phyloP scores from a whole-genome alignment of 768 basidiomycete species.

The Candolleomyces aberdarensis region DNA sequence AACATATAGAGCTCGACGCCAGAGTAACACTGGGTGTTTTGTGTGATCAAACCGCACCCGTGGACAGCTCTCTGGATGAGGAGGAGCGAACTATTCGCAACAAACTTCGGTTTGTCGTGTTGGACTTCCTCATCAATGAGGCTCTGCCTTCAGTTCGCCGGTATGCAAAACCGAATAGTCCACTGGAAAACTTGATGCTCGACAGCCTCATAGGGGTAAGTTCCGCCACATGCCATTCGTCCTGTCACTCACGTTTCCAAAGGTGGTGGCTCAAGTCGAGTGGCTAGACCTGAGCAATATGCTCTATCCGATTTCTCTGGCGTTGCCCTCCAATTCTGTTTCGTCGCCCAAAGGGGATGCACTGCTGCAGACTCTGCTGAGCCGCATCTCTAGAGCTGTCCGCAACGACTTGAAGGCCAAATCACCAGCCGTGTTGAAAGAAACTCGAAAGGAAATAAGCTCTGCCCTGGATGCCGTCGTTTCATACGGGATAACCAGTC shows the following conservation, averaged over 20 bases:
- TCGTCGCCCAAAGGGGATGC: neutral
- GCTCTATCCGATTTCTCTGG: neutral
- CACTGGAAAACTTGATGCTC: slow-evolving; percentile 46
- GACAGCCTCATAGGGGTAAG: slow-evolving; percentile 47
- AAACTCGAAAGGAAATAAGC: slow-evolving; percentile 34
- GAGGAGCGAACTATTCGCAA: slow-evolving; percentile 58
- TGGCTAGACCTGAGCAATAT: slow-evolving; percentile 41
- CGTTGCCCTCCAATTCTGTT: neutral
- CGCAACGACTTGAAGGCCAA: neutral
- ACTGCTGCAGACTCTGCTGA: neutral
- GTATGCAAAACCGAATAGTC: slow-evolving; percentile 40
- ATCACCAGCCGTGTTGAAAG: neutral
- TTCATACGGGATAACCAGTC: slow-evolving; percentile 29
- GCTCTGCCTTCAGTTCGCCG: slow-evolving; percentile 45
- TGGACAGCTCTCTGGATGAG: slow-evolving; percentile 50
- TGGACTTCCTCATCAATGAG: slow-evolving; percentile 55
- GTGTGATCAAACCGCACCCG: slow-evolving; percentile 61
- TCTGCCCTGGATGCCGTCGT: slow-evolving; percentile 31
- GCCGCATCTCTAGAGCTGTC: neutral
- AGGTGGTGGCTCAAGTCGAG: slow-evolving; percentile 51
- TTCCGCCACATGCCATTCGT: neutral
- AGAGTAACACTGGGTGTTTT: slow-evolving; percentile 60
- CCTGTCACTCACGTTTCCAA: slow-evolving; percentile 5
- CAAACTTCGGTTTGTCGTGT: slow-evolving; percentile 54
- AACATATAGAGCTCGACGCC: slow-evolving; percentile 65